A percentile compares a stretch with the other conserved stretches of the same genome.
Evolutionary conservation across 352 stramenopile genomes (phyloP).

Genomic region (Pythium myriotylum): DNA sequence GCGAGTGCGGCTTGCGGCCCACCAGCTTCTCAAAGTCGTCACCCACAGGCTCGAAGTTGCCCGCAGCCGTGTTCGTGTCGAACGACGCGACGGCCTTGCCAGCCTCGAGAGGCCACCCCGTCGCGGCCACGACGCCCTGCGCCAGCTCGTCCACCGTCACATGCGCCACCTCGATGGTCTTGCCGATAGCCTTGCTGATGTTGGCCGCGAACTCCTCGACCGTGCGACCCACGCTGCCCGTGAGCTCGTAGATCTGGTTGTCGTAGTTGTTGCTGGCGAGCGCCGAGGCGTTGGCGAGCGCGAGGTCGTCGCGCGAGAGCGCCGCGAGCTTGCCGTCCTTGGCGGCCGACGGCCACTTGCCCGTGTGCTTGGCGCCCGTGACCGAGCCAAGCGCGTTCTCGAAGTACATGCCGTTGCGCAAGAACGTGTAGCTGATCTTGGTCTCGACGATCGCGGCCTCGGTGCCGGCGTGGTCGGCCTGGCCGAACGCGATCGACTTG

Average conservation of each 20-base stretch:
- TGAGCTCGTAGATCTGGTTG: constrained; percentile 17
- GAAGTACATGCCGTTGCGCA: constrained; percentile 26
- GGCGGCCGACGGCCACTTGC: constrained; percentile 19
- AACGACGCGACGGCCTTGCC: constrained; percentile 19
- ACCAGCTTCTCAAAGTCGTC: constrained; percentile 31
- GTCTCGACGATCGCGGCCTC: constrained; percentile 8
- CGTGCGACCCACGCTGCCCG: background rate
- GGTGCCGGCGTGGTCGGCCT: constrained; percentile 6
- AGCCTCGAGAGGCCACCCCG: background rate
- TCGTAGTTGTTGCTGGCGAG: constrained; percentile 17
- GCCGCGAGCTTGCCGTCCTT: constrained; percentile 10
- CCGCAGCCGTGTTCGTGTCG: constrained; percentile 17
- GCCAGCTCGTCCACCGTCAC: constrained; percentile 2
- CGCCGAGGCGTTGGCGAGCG: constrained; percentile 10
- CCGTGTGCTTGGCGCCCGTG: constrained; percentile 4
- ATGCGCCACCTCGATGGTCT: constrained; percentile 15
- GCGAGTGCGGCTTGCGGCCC: constrained; percentile 14
- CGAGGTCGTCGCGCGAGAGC: constrained; percentile 15
- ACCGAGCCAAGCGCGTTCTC: constrained; percentile 18
- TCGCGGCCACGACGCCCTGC: background rate
- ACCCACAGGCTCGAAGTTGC: background rate
- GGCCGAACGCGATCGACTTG: background rate
- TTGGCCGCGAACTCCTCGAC: no score
- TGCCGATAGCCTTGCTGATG: background rate
- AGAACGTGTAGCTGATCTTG: constrained; percentile 19